Evolutionary conservation across 495 filamentous ascomycete genomes (phyloP).

Genomic region (Daldinia loculata): DNA sequence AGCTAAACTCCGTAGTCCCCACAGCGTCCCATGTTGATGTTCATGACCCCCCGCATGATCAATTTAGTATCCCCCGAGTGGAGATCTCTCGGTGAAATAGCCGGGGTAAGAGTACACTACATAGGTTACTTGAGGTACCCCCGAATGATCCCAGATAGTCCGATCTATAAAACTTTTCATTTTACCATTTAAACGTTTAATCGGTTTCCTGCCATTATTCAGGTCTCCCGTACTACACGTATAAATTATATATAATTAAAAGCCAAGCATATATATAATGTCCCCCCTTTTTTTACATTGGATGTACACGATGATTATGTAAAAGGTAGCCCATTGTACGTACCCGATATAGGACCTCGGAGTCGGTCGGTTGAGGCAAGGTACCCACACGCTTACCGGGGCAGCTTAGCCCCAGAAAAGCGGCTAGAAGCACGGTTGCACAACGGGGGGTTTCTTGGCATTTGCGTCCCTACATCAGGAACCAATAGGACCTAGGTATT

Average conservation of each 20-base stretch:
- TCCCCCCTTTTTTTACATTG: too few species aligned
- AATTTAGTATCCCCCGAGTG: not conserved
- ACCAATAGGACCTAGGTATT: not conserved
- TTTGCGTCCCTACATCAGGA: not conserved
- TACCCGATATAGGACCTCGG: constrained; percentile 31
- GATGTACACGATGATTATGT: too few species aligned
- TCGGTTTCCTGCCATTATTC: too few species aligned
- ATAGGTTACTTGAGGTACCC: not conserved
- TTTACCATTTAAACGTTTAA: too few species aligned
- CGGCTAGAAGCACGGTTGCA: not conserved
- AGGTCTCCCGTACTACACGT: too few species aligned
- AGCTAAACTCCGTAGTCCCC: not conserved
- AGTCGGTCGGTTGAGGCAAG: constrained; percentile 14
- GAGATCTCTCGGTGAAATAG: not conserved
- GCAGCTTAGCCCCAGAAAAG: constrained; percentile 5
- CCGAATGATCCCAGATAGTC: too few species aligned
- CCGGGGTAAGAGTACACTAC: not conserved
- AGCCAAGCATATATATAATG: not conserved
- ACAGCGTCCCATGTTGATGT: not conserved
- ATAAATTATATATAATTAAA: not conserved
- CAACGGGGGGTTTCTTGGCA: not conserved
- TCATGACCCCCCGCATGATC: not conserved
- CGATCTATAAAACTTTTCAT: too few species aligned
- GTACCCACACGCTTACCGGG: constrained; percentile 8
- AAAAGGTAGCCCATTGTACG: not conserved